Percentiles rank a stretch among this genome's conserved stretches.
These are phyloP conservation scores for Malus hybrid DNA, from an alignment of 331 rosid species.

Conservation along the genomic window DNA sequence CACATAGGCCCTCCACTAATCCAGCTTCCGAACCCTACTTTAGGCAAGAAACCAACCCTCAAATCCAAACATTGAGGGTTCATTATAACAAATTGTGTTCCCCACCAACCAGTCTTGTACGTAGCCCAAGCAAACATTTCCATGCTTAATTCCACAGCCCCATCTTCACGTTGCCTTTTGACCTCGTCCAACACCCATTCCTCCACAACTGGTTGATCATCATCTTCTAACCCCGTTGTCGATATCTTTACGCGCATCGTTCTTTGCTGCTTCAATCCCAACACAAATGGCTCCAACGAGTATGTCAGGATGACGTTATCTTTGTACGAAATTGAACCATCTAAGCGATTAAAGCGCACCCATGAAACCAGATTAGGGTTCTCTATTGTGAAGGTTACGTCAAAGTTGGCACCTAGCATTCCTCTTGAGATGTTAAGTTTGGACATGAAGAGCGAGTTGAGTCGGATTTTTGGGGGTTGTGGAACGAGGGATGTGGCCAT, in stretches of 20 bases:
- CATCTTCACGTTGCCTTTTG: background rate
- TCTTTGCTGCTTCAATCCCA: background rate
- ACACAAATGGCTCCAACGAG: background rate
- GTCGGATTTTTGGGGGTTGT: background rate
- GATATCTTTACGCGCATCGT: background rate
- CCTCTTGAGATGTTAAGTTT: background rate
- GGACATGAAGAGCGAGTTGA: background rate
- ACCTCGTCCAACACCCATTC: background rate
- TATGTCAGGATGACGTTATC: background rate
- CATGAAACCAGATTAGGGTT: background rate
- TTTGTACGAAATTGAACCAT: background rate
- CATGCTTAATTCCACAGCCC: background rate
- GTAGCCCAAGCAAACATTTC: background rate
- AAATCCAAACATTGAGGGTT: background rate
- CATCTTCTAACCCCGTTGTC: background rate
- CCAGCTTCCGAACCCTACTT: background rate
- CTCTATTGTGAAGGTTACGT: background rate
- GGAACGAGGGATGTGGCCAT: background rate
- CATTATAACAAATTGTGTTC: background rate
- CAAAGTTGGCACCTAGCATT: background rate
- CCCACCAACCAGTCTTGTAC: background rate
- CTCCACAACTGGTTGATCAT: background rate
- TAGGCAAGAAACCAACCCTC: constrained; percentile 3
- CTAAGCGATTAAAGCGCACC: background rate
- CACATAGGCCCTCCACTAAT: background rate